Percentiles rank a stretch among this genome's conserved stretches.
phyloP scores from a whole-genome alignment of 805 yeast species.

The Teunomyces panamensis region DNA sequence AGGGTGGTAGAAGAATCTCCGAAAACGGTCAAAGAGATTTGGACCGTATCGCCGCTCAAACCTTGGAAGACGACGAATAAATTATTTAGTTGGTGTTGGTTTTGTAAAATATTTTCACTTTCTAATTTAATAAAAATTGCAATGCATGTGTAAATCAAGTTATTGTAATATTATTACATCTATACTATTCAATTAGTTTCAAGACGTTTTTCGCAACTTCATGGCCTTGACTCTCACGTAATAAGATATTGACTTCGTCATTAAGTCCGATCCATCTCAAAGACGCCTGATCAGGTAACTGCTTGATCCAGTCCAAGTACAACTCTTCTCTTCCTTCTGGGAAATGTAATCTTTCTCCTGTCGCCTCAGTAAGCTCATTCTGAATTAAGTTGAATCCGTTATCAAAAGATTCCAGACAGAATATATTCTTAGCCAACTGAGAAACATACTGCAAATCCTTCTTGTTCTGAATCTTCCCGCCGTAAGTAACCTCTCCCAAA shows the following conservation, averaged over 20 bases:
- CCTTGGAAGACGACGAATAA: slow-evolving; percentile 82
- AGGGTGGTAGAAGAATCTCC: slow-evolving; percentile 99
- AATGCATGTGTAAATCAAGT: neutral
- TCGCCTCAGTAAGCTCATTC: slow-evolving; percentile 16
- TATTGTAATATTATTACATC: neutral
- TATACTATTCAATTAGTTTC: neutral
- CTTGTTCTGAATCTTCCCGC: slow-evolving; percentile 54
- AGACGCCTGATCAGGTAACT: slow-evolving; percentile 52
- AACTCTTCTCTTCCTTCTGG: slow-evolving; percentile 47
- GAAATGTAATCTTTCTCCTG: slow-evolving; percentile 21
- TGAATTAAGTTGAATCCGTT: slow-evolving; percentile 41
- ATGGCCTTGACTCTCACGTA: slow-evolving; percentile 21
- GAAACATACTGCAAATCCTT: slow-evolving; percentile 39
- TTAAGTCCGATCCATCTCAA: slow-evolving; percentile 53
- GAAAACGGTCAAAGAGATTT: slow-evolving; percentile 99
- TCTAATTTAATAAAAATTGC: slow-evolving; percentile 3
- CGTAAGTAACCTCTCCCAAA: slow-evolving; percentile 58
- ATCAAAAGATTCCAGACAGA: slow-evolving; percentile 39
- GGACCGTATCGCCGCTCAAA: slow-evolving; percentile 99
- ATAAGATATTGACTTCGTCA: slow-evolving; percentile 37
- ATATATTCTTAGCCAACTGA: slow-evolving; percentile 35
- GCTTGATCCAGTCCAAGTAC: slow-evolving; percentile 48
- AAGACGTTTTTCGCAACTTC: slow-evolving; percentile 13
- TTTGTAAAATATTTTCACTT: slow-evolving; percentile 8
- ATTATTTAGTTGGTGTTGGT: slow-evolving; percentile 11